A percentile compares a stretch with the other conserved stretches of the same genome.
These are phyloP conservation scores for Diaporthe ilicicola DNA, from an alignment of 2,329 filamentous ascomycete species.

Conservation along the genomic window DNA sequence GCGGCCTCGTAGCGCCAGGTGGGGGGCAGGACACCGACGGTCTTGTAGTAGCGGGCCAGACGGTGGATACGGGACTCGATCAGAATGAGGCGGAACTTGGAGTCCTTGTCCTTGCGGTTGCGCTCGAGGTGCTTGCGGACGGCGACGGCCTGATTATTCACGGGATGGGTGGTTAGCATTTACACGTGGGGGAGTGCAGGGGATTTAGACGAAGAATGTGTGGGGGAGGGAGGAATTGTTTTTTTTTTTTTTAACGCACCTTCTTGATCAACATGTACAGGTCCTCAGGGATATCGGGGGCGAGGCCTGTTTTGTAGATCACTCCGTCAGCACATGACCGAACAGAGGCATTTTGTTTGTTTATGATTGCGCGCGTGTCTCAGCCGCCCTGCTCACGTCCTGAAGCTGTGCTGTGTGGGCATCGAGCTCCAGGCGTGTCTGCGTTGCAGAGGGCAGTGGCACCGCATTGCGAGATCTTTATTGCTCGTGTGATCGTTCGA, in stretches of 20 bases:
- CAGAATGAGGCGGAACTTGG: conserved; percentile 99
- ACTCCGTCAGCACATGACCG: conserved; percentile 93
- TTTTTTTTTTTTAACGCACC: conserved; percentile 58
- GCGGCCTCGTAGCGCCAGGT: conserved; percentile 99
- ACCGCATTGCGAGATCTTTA: not conserved
- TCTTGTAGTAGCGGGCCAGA: conserved; percentile 99
- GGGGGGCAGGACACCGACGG: conserved; percentile 82
- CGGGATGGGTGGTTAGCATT: conserved; percentile 35
- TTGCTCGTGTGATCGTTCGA: not conserved
- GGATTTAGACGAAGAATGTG: not conserved
- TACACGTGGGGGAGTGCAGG: not conserved
- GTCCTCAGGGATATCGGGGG: conserved; percentile 98
- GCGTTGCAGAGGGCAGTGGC: conserved; percentile 26
- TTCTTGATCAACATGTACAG: conserved; percentile 99
- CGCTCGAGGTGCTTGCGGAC: conserved; percentile 99
- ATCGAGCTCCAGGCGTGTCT: conserved; percentile 40
- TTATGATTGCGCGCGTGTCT: conserved; percentile 33
- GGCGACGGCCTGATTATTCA: conserved; percentile 76
- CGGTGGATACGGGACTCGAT: conserved; percentile 99
- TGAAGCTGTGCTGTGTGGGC: conserved; percentile 23
- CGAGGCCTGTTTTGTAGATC: conserved; percentile 88
- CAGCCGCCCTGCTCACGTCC: conserved; percentile 28
- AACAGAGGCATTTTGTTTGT: conserved; percentile 82
- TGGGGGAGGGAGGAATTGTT: not conserved
- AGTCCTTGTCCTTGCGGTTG: conserved; percentile 99